Evolutionary conservation across 768 basidiomycete genomes (phyloP), one percentile per base, ranked within the genome.

Genomic region (Tulasnella sp.): DNA sequence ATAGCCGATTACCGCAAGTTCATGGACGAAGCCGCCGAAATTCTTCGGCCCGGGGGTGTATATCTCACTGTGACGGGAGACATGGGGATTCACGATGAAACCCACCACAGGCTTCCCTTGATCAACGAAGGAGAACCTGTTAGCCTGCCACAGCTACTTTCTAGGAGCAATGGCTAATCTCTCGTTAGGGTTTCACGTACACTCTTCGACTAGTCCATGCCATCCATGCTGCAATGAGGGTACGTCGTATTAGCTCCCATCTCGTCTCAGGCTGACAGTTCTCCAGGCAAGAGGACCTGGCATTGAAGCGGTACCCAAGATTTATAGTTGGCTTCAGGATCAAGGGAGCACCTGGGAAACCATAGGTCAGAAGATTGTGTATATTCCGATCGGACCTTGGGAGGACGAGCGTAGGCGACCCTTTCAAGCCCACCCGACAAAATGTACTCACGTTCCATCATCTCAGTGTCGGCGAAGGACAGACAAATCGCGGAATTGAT

Each of bases 301-400:
- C 52, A 29, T 59, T 32, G 52, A 59, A 19, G 52, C 52, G 8
- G 22, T 26, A 14, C 52, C 52, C 26, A 59, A 59, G 52, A 29
- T 59, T 14, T 59, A 32, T 29, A 16, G 26, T 12, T 59, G 52
- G 52, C 52, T 59, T 29, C 26, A 59, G 52, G 52, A 59, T 2
- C 52, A 59, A 59, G 52, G 41, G 42, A 52, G 19, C 16, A 16
- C 29, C 29, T 70, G 69, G 69, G 44, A 52, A 12, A 35, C 6
- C 26, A 4, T 37, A 6, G 71, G 71, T 2, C 14, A 65, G 19
- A 66, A 72, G 29, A 34, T 14, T 12, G 14, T 72, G 12, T 65
- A 64, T 17, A 41, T 72, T 3, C 62, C 71, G 26, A 14, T 72
- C 62, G 71, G 71, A 17, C 59, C 71, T 14, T 72, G 71, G 71